phyloP scores from a whole-genome alignment of 1,139 yeast species.

The Candida sp. region DNA sequence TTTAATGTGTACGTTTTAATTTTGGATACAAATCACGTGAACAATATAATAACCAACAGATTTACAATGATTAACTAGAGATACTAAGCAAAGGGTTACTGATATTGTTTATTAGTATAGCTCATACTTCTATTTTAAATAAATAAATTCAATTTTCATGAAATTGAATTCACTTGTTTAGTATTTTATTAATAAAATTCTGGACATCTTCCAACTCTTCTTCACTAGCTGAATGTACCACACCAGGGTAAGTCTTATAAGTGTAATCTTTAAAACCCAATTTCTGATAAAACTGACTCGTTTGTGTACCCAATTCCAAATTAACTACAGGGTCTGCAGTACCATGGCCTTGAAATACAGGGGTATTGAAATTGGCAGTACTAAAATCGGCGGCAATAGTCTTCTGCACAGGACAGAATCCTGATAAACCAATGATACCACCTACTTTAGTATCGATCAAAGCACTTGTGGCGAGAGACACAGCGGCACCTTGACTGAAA shows the following conservation, averaged over 20 bases:
- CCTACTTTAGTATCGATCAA: constrained; percentile 61
- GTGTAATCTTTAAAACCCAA: constrained; percentile 52
- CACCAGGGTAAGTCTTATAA: constrained; percentile 59
- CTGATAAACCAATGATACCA: constrained; percentile 77
- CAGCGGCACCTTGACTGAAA: constrained; percentile 91
- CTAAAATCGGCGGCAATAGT: constrained; percentile 25
- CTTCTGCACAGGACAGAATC: constrained; percentile 61
- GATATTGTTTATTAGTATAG: background rate
- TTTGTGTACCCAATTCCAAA: constrained; percentile 42
- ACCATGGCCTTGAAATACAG: constrained; percentile 91
- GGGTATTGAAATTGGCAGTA: constrained; percentile 55
- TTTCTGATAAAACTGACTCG: constrained; percentile 43
- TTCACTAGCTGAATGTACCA: constrained; percentile 66
- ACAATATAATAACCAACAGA: background rate
- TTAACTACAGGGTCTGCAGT: constrained; percentile 66
- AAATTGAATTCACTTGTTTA: background rate
- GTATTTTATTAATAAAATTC: constrained; percentile 38
- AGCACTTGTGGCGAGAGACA: constrained; percentile 57
- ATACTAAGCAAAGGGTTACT: no score
- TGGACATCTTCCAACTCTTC: constrained; percentile 62
- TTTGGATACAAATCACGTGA: background rate
- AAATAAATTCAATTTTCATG: no score
- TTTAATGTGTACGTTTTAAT: no score
- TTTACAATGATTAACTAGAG: background rate
- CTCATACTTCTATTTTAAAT: background rate